Conservation (phyloP, 1,284 basidiomycete genomes). For the Ceratobasidium sp. region DNA sequence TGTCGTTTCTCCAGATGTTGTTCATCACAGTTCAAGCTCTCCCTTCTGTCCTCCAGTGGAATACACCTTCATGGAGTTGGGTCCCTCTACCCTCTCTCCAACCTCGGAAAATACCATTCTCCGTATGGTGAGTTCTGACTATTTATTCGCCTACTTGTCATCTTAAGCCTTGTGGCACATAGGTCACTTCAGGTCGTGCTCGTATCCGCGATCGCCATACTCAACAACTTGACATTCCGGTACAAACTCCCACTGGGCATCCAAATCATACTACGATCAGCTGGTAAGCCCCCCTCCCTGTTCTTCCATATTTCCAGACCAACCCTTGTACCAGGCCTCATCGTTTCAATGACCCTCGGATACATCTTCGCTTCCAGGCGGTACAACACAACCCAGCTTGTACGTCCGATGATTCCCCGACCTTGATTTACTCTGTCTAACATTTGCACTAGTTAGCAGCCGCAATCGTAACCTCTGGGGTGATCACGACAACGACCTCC, state of each 20-base stretch:
- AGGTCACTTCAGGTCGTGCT: conserved; percentile 70
- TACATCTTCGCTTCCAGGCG: conserved; percentile 61
- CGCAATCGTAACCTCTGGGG: conserved; percentile 72
- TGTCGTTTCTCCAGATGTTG: conserved; percentile 82
- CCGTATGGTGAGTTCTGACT: conserved; percentile 68
- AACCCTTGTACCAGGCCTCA: conserved; percentile 54
- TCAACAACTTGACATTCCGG: conserved; percentile 87
- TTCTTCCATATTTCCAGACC: background rate
- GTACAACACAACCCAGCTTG: conserved; percentile 69
- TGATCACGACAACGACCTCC: conserved; percentile 76
- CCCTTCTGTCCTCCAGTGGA: conserved; percentile 58
- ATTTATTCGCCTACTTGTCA: conserved; percentile 59
- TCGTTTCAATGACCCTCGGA: conserved; percentile 72
- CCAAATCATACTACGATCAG: conserved; percentile 87
- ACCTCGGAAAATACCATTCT: conserved; percentile 71
- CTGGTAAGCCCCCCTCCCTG: conserved; percentile 58
- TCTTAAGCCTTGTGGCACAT: conserved; percentile 84
- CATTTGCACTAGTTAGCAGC: conserved; percentile 63
- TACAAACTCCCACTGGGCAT: conserved; percentile 79
- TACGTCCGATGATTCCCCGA: conserved; percentile 52
- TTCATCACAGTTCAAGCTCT: conserved; percentile 71
- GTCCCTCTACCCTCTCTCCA: conserved; percentile 53
- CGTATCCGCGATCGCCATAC: conserved; percentile 68
- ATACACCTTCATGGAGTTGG: conserved; percentile 53
- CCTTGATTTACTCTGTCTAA: conserved; percentile 10